These are phyloP conservation scores for Takakia lepidozioides DNA, from an alignment of 225 moss, liverwort and hornwort species.

Conservation along the genomic window DNA sequence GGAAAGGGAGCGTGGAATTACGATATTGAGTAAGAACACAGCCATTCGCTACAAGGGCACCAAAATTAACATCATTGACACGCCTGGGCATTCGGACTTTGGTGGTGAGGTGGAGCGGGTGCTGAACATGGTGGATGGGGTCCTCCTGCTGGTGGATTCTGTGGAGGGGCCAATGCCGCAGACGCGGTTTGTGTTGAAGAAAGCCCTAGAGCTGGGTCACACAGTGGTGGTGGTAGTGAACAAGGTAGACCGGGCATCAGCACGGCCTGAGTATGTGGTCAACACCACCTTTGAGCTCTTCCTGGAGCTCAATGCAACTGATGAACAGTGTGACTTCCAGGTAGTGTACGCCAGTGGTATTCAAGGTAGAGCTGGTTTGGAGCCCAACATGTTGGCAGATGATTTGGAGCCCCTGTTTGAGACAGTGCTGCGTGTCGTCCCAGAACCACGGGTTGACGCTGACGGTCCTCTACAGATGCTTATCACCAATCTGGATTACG, in stretches of 20 bases:
- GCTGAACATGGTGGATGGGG: conserved; percentile 95
- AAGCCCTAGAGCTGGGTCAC: conserved; percentile 88
- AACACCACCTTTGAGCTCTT: conserved; percentile 91
- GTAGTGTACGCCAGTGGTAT: conserved; percentile 93
- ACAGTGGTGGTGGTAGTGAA: conserved; percentile 90
- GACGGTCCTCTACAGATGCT: conserved; percentile 92
- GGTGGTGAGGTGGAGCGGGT: conserved; percentile 96
- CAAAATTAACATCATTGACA: conserved; percentile 91
- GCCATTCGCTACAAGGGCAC: conserved; percentile 95
- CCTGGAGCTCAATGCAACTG: conserved; percentile 80
- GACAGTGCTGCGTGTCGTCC: conserved; percentile 67
- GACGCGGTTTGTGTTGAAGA: conserved; percentile 91
- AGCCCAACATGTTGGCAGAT: conserved; percentile 61
- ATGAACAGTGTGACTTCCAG: conserved; percentile 98
- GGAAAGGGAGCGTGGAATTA: conserved; percentile 91
- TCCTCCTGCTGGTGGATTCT: conserved; percentile 86
- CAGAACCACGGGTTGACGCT: conserved; percentile 70
- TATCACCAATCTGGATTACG: conserved; percentile 93
- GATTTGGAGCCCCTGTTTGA: conserved; percentile 92
- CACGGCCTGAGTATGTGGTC: conserved; percentile 81
- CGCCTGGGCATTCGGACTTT: conserved; percentile 89
- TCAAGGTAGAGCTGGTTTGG: conserved; percentile 83
- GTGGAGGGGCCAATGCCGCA: conserved; percentile 98
- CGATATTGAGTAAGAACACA: conserved; percentile 92
- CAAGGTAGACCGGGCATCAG: conserved; percentile 91